These are phyloP conservation scores for Rhododendron ferrugineum DNA, from an alignment of 148 eudicot species.

Conservation along the genomic window DNA sequence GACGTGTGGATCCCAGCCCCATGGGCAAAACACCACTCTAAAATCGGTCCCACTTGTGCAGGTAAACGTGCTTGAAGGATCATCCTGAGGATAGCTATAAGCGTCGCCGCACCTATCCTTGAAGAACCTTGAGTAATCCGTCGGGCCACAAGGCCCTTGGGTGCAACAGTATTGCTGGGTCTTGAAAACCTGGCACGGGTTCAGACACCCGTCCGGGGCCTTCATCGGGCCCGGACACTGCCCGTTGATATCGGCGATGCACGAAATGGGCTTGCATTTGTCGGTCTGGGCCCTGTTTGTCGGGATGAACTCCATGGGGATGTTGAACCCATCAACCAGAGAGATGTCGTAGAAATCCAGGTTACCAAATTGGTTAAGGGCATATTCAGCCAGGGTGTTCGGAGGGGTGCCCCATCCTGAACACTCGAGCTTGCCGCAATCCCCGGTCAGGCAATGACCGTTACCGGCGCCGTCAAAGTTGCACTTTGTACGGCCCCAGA, in stretches of 20 bases:
- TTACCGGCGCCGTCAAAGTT: slow-evolving; percentile 21
- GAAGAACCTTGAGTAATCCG: slow-evolving; percentile 26
- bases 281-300: background rate
- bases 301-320: slow-evolving; percentile 45
- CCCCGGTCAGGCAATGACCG: slow-evolving; percentile 27
- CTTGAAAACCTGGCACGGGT: slow-evolving; percentile 35
- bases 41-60: slow-evolving; percentile 41
- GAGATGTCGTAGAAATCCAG: slow-evolving; percentile 53
- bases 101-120: slow-evolving; percentile 30
- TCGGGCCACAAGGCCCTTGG: slow-evolving; percentile 17
- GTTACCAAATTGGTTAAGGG: slow-evolving; percentile 22
- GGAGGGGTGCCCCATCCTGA: slow-evolving; percentile 12
- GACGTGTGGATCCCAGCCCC: background rate
- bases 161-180: slow-evolving; percentile 32
- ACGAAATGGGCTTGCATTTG: slow-evolving; percentile 13
- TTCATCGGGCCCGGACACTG: slow-evolving; percentile 20
- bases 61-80: slow-evolving; percentile 34
- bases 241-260: slow-evolving; percentile 19
- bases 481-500: slow-evolving; percentile 33
- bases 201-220: slow-evolving; percentile 27
- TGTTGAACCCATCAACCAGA: slow-evolving; percentile 53
- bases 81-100: slow-evolving; percentile 52
- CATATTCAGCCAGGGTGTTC: slow-evolving; percentile 15
- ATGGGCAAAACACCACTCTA: slow-evolving; percentile 40
- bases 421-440: slow-evolving; percentile 23